Evolutionary conservation across 169 alveolate species (phyloP), one percentile per base, ranked within the genome.

Genomic region (Cryptosporidium felis): DNA sequence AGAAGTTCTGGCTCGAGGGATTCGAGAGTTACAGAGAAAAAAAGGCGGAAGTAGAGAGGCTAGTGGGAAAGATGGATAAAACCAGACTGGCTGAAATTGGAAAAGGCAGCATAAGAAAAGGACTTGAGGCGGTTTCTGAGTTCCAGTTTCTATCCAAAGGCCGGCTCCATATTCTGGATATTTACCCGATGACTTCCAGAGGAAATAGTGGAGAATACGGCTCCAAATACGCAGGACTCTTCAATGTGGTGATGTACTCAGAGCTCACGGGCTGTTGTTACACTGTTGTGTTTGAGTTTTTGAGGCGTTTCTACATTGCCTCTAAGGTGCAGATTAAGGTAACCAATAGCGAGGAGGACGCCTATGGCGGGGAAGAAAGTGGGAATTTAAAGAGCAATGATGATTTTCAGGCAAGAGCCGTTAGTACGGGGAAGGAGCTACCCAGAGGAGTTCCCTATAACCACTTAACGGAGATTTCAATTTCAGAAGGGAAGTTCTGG

Each of bases 361-460:
- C 14, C 16, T n/a, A 53, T 53, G 59, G 38, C 38, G 67, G 59
- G 2, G 74, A 74, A 53, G n/a, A n/a, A n/a, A n/a, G n/a, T n/a
- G n/a, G n/a, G n/a, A n/a, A n/a, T n/a, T n/a, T n/a, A n/a, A n/a
- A n/a, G n/a, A n/a, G n/a, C n/a, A n/a, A n/a, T n/a, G n/a, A n/a
- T n/a, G n/a, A n/a, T n/a, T 74, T 74, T 23, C 16, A n/a, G 21
- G 36, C 40, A 18, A 74, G 56, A 34, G 10, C 65, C 8, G 23
- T 74, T 23, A 44, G 44, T 23, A 74, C 26, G 6, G 85, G 67
- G 16, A 74, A 74, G 41, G 85, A 74, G 45, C 34, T 74, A 38
- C 85, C 85, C 21, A 74, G 85, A 74, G 85, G 85, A 5, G 85
- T 74, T 21, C 56, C 51, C 21, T 74, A 74, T 32, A 23, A 74